Percentiles rank a stretch among this genome's conserved stretches.
Conservation (phyloP, 164 flowering plant genomes). For the Euptelea pleiosperma region DNA sequence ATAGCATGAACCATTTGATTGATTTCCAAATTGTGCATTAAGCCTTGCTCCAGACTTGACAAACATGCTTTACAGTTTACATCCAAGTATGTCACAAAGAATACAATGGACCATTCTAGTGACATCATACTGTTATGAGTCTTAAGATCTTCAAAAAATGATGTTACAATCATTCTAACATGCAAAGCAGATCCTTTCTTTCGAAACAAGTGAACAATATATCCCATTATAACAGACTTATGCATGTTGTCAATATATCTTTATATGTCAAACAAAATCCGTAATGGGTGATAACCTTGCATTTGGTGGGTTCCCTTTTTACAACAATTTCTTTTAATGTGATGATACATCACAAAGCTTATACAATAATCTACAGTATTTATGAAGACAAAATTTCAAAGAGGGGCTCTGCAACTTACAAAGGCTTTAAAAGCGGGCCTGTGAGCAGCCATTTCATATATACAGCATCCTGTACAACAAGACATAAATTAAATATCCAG, state of each 20-base stretch:
- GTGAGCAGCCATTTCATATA: conserved; percentile 89
- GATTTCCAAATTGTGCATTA: no score
- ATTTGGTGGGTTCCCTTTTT: neutral
- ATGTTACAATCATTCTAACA: no score
- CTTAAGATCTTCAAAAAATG: no score
- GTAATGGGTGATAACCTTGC: neutral
- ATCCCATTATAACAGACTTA: neutral
- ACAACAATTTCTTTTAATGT: neutral
- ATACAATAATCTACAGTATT: neutral
- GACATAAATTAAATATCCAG: conserved; percentile 7
- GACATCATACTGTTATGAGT: no score
- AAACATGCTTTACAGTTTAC: no score
- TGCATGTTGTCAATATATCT: neutral
- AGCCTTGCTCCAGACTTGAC: no score
- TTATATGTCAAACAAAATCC: neutral
- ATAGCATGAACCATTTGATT: no score
- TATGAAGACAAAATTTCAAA: neutral
- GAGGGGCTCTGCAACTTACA: conserved; percentile 50
- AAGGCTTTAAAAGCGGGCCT: conserved; percentile 97
- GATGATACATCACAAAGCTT: neutral
- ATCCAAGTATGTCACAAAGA: no score
- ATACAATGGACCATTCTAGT: no score
- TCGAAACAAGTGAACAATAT: neutral
- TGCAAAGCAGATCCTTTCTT: no score
- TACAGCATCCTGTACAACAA: conserved; percentile 75